Conservation (phyloP, 306 rosid species). For the Ziziphus jujuba region DNA sequence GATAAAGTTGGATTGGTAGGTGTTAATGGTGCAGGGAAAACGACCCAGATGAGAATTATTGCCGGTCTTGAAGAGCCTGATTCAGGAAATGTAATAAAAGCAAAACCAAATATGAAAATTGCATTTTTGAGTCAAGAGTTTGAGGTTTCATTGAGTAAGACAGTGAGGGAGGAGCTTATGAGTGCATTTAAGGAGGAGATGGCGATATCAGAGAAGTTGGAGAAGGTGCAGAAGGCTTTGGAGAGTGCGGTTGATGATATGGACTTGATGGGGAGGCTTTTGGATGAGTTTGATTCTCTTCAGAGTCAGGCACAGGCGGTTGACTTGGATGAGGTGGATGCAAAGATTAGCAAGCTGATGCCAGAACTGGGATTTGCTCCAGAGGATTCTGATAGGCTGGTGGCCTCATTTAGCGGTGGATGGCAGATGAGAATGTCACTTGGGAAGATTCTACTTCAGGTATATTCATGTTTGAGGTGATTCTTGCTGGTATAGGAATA, state of each 20-base stretch:
- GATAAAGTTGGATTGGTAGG: slow-evolving; percentile 94
- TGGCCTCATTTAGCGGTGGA: slow-evolving; percentile 93
- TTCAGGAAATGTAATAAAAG: slow-evolving; percentile 73
- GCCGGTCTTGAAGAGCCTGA: slow-evolving; percentile 90
- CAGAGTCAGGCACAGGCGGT: slow-evolving; percentile 76
- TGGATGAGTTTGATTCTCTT: slow-evolving; percentile 92
- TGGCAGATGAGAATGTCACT: slow-evolving; percentile 99
- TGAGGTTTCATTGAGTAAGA: slow-evolving; percentile 78
- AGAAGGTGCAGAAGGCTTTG: slow-evolving; percentile 89
- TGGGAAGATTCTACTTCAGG: slow-evolving; percentile 96
- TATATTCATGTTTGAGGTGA: slow-evolving; percentile 17
- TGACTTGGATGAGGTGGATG: slow-evolving; percentile 71
- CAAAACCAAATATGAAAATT: slow-evolving; percentile 73
- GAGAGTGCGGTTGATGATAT: slow-evolving; percentile 74
- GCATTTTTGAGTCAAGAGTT: slow-evolving; percentile 92
- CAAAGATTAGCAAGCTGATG: slow-evolving; percentile 77
- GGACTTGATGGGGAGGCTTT: slow-evolving; percentile 90
- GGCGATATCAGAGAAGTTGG: slow-evolving; percentile 73
- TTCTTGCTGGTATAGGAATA: not conserved
- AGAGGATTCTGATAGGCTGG: slow-evolving; percentile 86
- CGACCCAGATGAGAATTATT: slow-evolving; percentile 89
- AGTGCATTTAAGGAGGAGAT: slow-evolving; percentile 91
- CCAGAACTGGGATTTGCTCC: slow-evolving; percentile 83
- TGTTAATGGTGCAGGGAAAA: slow-evolving; percentile 93
- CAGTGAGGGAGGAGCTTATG: slow-evolving; percentile 89